Percentiles rank a stretch among this genome's conserved stretches.
Conservation (phyloP, 2,329 filamentous ascomycete species). For the Cladosporium sp. region DNA sequence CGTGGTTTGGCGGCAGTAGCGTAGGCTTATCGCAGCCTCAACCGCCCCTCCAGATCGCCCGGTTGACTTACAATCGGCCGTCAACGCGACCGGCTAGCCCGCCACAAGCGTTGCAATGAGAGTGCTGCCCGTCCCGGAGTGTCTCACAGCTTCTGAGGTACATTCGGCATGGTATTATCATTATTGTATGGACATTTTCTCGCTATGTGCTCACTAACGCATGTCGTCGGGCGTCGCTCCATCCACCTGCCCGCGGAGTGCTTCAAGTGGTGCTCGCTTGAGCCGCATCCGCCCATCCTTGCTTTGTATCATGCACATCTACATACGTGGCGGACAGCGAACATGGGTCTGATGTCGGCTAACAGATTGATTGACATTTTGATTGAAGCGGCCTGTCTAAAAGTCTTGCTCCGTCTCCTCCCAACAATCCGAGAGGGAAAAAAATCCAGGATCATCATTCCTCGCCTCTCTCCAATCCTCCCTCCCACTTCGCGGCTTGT, state of each 20-base stretch:
- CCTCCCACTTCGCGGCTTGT: not conserved
- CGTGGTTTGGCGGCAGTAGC: slow-evolving; percentile 8
- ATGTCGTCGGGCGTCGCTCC: too few species aligned
- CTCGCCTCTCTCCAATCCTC: not conserved
- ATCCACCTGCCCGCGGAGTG: not conserved
- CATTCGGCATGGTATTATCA: too few species aligned
- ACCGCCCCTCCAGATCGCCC: slow-evolving; percentile 1
- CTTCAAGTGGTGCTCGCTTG: not conserved
- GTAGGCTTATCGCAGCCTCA: slow-evolving; percentile 12
- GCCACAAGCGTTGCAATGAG: not conserved
- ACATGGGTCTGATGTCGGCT: not conserved
- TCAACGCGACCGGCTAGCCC: not conserved
- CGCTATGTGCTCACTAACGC: too few species aligned
- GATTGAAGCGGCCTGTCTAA: too few species aligned
- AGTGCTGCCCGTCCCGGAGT: too few species aligned
- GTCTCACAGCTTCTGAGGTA: too few species aligned
- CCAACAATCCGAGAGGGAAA: too few species aligned
- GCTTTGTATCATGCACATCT: not conserved
- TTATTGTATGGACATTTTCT: too few species aligned
- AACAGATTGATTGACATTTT: too few species aligned
- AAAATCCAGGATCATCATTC: too few species aligned
- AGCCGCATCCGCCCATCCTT: not conserved
- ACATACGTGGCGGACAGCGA: not conserved
- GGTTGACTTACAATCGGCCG: not conserved
- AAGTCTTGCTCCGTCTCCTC: not conserved